phyloP scores from a whole-genome alignment of 2,329 filamentous ascomycete genomes.

The Verticillium klebahnii region DNA sequence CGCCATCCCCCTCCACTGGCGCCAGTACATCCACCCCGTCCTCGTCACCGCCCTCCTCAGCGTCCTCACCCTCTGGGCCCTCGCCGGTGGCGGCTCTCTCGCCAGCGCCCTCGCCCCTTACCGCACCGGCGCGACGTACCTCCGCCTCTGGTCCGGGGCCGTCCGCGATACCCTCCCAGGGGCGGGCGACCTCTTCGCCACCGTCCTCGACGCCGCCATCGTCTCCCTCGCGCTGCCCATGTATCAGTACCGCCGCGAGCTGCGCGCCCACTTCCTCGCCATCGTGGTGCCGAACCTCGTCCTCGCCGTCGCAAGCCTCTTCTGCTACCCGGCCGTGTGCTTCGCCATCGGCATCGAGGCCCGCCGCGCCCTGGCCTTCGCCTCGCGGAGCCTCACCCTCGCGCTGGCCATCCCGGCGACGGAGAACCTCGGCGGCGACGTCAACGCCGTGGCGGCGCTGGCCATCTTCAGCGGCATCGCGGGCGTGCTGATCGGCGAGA shows the following conservation, averaged over 20 bases:
- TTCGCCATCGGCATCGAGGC: conserved; percentile 49
- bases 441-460: conserved; percentile 50
- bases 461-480: conserved; percentile 56
- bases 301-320: conserved; percentile 48
- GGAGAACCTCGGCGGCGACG: conserved; percentile 51
- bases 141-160: conserved; percentile 40
- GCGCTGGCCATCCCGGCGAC: conserved; percentile 55
- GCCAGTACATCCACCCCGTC: conserved; percentile 53
- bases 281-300: conserved; percentile 49
- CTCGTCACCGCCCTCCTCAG: conserved; percentile 50
- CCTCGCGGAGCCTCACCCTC: conserved; percentile 51
- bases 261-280: conserved; percentile 45
- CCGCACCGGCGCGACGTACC: conserved; percentile 48
- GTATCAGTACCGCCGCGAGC: conserved; percentile 55
- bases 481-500: conserved; percentile 49
- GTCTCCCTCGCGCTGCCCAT: conserved; percentile 56
- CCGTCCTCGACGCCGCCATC: conserved; percentile 52
- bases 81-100: conserved; percentile 41
- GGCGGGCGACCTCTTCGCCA: conserved; percentile 52
- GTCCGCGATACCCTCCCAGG: conserved; percentile 34
- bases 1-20: conserved; percentile 42
- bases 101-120: conserved; percentile 38
- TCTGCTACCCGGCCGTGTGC: conserved; percentile 53
- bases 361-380: conserved; percentile 48
- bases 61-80: conserved; percentile 47